Base-by-base conservation (phyloP, 2,329 filamentous ascomycete species). In the Aureobasidium sp. region DNA sequence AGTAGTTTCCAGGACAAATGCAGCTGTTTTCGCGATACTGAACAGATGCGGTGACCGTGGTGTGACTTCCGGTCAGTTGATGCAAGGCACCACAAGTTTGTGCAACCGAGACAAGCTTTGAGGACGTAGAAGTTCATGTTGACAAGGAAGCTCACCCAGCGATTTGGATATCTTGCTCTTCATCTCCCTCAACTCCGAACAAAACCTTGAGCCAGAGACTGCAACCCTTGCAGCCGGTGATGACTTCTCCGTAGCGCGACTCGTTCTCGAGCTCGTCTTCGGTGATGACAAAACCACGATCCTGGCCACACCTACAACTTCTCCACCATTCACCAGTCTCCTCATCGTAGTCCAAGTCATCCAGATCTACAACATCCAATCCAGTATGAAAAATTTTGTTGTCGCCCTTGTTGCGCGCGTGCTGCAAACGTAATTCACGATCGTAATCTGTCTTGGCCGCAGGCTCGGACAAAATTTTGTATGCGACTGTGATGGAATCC, bases 161-260 rank as follows among this genome's bases (percentile, higher is more conserved):
- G 15, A n/a, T 38, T 13, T 51, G 21, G 21, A 31, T 17, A 21
- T 43, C 15, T 23, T 50, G 29, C 31, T 50, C 47, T 50, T 37
- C 57, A 10, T 57, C 60, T 13, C 50, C 77, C 60, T 78, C 77
- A 49, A 81, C 76, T 23, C 77, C 80, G 74, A 85, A 86, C 64
- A 81, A 71, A 46, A 86, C 78, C 69, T 80, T 80, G 62, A 85
- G 74, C 79, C 81, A 85, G 61, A 86, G 74, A 75, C 83, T 86
- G 71, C 84, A 86, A 37, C 84, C 83, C 60, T 75, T 74, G 73
- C 84, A 86, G 2, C 82, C 82, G 19, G 83, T 77, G 47, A 84
- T 72, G 62, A 86, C 74, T 71, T 86, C 84, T 25, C 78, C 80
- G 64, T 77, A 75, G 53, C 75, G 74, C 37, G 72, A 74, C 65